These are phyloP conservation scores for Colletotrichum zoysiae DNA, from an alignment of 2,329 filamentous ascomycete genomes.

Conservation along the genomic window DNA sequence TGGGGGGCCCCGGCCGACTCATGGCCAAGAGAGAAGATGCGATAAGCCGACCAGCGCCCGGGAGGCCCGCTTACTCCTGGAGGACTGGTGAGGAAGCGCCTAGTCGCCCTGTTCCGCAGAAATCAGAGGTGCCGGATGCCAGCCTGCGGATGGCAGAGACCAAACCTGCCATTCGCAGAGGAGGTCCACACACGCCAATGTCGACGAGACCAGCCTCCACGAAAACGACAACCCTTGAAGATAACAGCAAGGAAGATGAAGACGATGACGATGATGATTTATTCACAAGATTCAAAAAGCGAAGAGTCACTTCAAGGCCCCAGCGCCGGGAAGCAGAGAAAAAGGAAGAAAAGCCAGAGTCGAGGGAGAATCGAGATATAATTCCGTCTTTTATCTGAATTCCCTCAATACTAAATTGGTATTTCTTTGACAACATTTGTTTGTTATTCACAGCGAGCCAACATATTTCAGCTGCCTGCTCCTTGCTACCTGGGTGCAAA, in stretches of 20 bases:
- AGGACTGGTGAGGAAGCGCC: neutral
- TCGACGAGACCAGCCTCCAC: constrained; percentile 42
- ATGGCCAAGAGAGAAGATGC: neutral
- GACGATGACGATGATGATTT: constrained; percentile 38
- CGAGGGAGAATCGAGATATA: constrained; percentile 42
- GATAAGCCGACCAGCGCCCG: too few relatives aligned
- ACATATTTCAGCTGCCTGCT: neutral
- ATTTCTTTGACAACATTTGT: neutral
- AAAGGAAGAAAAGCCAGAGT: constrained; percentile 4
- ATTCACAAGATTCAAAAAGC: constrained; percentile 38
- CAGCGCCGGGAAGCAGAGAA: constrained; percentile 38
- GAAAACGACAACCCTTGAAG: neutral
- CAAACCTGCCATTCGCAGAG: neutral
- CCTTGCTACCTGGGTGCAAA: neutral
- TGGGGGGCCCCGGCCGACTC: neutral
- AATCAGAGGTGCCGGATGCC: neutral
- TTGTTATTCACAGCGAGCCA: too few relatives aligned
- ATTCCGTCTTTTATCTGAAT: constrained; percentile 39
- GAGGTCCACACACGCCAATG: neutral
- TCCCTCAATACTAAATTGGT: neutral
- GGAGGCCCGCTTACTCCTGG: neutral
- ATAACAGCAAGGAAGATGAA: neutral
- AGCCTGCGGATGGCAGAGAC: neutral
- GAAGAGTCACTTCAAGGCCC: constrained; percentile 17
- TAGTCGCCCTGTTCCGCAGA: neutral